phyloP scores from a whole-genome alignment of 176 grass and related monocot species.

The Cenchrus fungigraminus region DNA sequence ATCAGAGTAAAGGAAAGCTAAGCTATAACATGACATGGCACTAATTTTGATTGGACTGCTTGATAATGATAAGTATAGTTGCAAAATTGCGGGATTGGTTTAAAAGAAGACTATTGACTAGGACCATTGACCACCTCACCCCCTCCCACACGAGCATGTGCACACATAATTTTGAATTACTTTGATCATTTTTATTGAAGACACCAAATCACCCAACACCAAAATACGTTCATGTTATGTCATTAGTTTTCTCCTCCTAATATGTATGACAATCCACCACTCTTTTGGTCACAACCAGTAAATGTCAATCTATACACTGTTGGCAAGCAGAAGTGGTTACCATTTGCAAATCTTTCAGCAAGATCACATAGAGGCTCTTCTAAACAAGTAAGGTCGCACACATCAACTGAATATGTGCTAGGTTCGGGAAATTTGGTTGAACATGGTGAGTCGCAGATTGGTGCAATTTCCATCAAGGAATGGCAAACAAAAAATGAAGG shows the following conservation, averaged over 20 bases:
- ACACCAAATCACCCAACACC: background rate
- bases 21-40: background rate
- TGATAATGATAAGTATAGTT: background rate
- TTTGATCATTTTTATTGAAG: background rate
- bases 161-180: background rate
- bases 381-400: background rate
- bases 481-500: background rate
- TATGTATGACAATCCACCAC: too few species aligned
- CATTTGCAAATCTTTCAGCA: background rate
- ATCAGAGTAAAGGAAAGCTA: background rate
- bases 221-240: background rate
- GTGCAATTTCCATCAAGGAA: constrained; percentile 17
- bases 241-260: background rate
- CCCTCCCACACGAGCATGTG: background rate
- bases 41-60: background rate
- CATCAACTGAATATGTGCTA: background rate
- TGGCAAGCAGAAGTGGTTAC: background rate
- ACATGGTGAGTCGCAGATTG: background rate
- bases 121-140: background rate
- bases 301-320: background rate
- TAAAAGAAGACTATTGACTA: background rate
- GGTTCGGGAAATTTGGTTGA: background rate
- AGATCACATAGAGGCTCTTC: background rate
- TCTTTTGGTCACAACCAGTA: background rate
- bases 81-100: background rate